These are phyloP conservation scores for Cutaneotrichosporon spelunceum DNA, from an alignment of 1,284 basidiomycete species.

Conservation along the genomic window DNA sequence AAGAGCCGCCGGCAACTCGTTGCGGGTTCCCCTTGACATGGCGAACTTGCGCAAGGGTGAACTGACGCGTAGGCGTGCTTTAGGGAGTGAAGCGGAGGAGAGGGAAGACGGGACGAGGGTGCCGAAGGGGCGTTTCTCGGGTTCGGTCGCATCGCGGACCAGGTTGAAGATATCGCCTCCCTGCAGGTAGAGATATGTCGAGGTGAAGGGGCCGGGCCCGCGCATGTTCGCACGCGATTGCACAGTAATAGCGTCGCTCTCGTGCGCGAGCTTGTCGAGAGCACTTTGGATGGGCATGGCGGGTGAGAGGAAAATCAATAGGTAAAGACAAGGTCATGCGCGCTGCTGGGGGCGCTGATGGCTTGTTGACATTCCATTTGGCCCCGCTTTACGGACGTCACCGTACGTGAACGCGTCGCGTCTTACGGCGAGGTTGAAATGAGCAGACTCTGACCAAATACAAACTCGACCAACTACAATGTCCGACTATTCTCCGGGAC, in stretches of 20 bases:
- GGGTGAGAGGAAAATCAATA: background rate
- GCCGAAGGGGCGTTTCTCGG: conserved; percentile 43
- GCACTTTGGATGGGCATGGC: conserved; percentile 29
- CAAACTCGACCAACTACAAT: background rate
- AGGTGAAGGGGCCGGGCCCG: conserved; percentile 41
- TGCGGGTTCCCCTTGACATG: conserved; percentile 18
- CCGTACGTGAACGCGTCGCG: background rate
- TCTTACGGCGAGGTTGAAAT: background rate
- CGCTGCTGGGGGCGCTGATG: too few relatives aligned
- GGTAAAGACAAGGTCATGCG: background rate
- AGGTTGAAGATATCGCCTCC: conserved; percentile 28
- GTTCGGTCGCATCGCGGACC: conserved; percentile 45
- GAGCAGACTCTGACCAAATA: background rate
- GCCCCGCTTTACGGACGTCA: background rate
- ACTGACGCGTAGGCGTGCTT: background rate
- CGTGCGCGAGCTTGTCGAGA: conserved; percentile 34
- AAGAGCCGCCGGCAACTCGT: conserved; percentile 41
- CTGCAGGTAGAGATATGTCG: conserved; percentile 36
- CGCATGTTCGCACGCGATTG: conserved; percentile 32
- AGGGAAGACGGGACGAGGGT: conserved; percentile 25
- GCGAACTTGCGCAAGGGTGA: conserved; percentile 34
- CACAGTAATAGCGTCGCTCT: conserved; percentile 37
- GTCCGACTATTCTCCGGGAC: conserved; percentile 11
- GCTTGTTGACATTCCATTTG: background rate
- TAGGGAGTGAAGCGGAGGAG: background rate